These are phyloP conservation scores for Lagerstroemia speciosa DNA, from an alignment of 345 rosid species.

Conservation along the genomic window DNA sequence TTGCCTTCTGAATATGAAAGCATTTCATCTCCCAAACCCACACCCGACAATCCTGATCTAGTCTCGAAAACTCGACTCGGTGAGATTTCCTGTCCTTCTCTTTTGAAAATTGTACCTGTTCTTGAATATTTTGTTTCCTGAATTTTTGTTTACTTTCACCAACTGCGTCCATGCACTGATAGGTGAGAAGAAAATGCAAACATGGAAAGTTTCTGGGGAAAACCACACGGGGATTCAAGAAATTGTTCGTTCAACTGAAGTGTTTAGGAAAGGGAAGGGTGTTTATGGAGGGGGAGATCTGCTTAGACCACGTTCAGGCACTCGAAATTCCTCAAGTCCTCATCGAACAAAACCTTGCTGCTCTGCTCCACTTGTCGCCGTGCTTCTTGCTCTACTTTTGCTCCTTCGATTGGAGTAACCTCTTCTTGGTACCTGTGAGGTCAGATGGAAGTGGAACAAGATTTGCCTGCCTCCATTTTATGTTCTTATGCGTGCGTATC, in stretches of 20 bases:
- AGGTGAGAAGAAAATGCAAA: not conserved
- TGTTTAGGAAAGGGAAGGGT: conserved; percentile 13
- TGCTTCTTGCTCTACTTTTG: conserved; percentile 3
- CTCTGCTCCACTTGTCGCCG: not conserved
- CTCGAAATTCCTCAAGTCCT: not conserved
- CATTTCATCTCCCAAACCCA: conserved; percentile 8
- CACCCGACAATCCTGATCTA: not conserved
- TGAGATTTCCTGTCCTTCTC: not conserved
- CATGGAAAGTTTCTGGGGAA: not conserved
- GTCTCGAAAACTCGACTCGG: not conserved
- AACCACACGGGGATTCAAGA: not conserved
- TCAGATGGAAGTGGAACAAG: not conserved
- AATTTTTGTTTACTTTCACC: not conserved
- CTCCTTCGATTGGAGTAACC: not conserved
- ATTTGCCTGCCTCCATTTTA: not conserved
- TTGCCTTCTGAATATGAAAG: conserved; percentile 7
- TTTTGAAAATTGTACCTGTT: not conserved
- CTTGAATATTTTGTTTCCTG: not conserved
- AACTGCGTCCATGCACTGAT: not conserved
- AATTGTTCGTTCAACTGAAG: not conserved
- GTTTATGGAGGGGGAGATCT: conserved; percentile 22
- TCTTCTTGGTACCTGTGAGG: not conserved
- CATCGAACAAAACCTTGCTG: not conserved
- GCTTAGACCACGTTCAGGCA: conserved; percentile 11
- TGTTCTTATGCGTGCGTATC: not conserved